Conservation (phyloP, 371 early-diverging fungal genomes). For the Mucor racemosus region DNA sequence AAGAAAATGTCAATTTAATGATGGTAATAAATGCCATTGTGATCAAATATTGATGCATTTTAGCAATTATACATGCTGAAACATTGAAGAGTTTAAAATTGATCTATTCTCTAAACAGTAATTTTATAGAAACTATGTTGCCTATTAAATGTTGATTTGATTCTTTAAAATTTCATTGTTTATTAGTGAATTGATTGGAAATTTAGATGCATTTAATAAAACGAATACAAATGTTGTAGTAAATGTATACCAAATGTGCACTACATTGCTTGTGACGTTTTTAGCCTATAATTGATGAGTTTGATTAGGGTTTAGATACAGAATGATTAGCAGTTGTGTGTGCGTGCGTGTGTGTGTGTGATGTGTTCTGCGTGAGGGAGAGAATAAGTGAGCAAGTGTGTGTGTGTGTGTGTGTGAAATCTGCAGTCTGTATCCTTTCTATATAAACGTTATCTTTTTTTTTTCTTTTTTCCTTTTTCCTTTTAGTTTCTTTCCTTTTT, state of each 20-base stretch:
- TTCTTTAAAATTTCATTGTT: not conserved
- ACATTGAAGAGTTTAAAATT: not conserved
- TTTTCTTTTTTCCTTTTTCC: conserved; percentile 2
- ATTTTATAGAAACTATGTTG: not conserved
- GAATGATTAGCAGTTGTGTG: no score
- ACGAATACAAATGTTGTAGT: no score
- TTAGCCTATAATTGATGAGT: not conserved
- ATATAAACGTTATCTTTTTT: conserved; percentile 10
- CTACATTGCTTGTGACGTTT: not conserved
- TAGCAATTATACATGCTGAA: no score
- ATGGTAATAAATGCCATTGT: no score
- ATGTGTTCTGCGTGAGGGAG: not conserved
- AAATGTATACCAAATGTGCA: no score
- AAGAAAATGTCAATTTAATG: no score
- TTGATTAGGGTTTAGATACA: not conserved
- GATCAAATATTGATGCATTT: no score
- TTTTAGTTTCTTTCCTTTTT: not conserved
- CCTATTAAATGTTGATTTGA: not conserved
- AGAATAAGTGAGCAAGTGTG: not conserved
- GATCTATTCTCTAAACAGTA: not conserved
- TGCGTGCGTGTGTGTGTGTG: no score
- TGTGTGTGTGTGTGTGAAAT: conserved; percentile 2
- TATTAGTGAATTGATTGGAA: not conserved
- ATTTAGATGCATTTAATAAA: not conserved
- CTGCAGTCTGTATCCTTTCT: not conserved